These are phyloP conservation scores for Alternaria ethzedia DNA, from an alignment of 2,329 filamentous ascomycete genomes.

Conservation along the genomic window DNA sequence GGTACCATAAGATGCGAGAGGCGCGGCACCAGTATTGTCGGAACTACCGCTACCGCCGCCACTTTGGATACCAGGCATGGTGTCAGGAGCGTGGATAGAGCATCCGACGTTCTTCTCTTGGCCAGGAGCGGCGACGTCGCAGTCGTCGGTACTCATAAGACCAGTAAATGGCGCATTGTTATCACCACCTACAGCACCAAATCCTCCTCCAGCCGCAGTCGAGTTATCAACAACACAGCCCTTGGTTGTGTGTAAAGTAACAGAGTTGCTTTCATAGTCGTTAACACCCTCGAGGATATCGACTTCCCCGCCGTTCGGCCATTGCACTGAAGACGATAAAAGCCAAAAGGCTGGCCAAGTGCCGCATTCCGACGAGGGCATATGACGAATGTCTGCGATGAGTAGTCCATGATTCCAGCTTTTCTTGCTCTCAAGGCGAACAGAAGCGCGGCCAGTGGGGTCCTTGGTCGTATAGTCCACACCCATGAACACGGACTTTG, in stretches of 20 bases:
- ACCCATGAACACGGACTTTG: slow-evolving; percentile 45
- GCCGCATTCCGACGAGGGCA: slow-evolving; percentile 41
- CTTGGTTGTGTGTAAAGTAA: slow-evolving; percentile 42
- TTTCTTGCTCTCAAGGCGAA: slow-evolving; percentile 41
- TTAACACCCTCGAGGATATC: slow-evolving; percentile 49
- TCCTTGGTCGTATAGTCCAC: slow-evolving; percentile 49
- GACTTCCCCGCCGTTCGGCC: slow-evolving; percentile 44
- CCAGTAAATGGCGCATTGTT: slow-evolving; percentile 49
- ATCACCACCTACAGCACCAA: neutral
- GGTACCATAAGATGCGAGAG: slow-evolving; percentile 39
- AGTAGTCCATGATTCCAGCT: slow-evolving; percentile 41
- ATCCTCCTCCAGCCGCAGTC: slow-evolving; percentile 3
- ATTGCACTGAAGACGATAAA: slow-evolving; percentile 33
- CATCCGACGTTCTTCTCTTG: slow-evolving; percentile 46
- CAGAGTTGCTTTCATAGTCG: slow-evolving; percentile 29
- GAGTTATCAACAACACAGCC: slow-evolving; percentile 33
- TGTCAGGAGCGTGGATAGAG: slow-evolving; percentile 12
- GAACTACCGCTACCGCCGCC: neutral
- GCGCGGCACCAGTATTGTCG: slow-evolving; percentile 5
- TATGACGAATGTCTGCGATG: slow-evolving; percentile 44
- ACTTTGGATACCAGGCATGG: neutral
- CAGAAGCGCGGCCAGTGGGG: slow-evolving; percentile 33
- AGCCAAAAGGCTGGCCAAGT: slow-evolving; percentile 47
- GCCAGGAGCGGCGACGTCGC: slow-evolving; percentile 47
- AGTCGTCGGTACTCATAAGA: slow-evolving; percentile 53